Evolutionary conservation across 805 yeast species (phyloP).

Genomic region (Monosporozyma servazzii): DNA sequence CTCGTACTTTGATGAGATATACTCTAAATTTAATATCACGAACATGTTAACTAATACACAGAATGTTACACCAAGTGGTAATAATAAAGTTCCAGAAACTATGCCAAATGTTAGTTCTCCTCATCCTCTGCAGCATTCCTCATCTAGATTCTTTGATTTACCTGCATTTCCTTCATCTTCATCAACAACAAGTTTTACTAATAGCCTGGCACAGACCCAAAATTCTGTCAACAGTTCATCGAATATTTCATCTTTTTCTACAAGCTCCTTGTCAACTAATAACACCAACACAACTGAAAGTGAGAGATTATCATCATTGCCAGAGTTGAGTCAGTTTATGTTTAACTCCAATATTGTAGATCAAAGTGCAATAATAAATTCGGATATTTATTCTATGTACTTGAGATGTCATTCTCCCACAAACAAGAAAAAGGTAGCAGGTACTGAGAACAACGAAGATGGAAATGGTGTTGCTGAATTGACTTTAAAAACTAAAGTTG

Average conservation of each 20-base stretch:
- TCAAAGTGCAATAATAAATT: neutral
- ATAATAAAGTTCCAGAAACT: neutral
- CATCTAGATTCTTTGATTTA: conserved; percentile 1
- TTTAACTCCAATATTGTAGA: neutral
- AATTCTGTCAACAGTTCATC: conserved; percentile 1
- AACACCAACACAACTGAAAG: neutral
- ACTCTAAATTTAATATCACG: conserved; percentile 18
- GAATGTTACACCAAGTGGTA: neutral
- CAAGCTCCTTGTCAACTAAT: conserved; percentile 1
- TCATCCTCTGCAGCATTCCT: neutral
- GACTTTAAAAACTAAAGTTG: neutral
- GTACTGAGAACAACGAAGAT: neutral
- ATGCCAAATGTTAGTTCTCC: neutral
- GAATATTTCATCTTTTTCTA: neutral
- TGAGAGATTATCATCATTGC: neutral
- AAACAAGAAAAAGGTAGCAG: neutral
- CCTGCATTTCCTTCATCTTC: neutral
- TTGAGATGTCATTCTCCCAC: neutral
- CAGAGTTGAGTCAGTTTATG: conserved; percentile 4
- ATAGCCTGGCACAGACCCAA: neutral
- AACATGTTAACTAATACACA: conserved; percentile 10
- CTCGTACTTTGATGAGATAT: conserved; percentile 20
- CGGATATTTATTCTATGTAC: conserved; percentile 3
- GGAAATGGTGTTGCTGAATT: neutral
- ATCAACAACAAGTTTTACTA: neutral